Percentiles rank a stretch among this genome's conserved stretches.
Evolutionary conservation across 768 basidiomycete genomes (phyloP).

Genomic region (Fomitopsis serialis): DNA sequence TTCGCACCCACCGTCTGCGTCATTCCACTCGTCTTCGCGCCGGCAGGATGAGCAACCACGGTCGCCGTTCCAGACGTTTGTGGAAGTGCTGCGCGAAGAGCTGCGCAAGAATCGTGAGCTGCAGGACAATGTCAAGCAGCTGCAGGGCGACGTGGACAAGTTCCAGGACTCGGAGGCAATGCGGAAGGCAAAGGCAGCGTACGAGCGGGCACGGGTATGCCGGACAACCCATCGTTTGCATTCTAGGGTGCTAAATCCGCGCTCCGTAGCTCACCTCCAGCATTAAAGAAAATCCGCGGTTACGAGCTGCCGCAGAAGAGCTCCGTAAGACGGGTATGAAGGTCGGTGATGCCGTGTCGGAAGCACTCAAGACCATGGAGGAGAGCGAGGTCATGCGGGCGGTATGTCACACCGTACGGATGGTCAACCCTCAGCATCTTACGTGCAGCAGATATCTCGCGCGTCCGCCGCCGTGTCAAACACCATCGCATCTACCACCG

Average conservation of each 20-base stretch:
- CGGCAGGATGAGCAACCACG: constrained; percentile 66
- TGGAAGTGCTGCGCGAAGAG: constrained; percentile 90
- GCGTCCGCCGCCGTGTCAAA: constrained; percentile 83
- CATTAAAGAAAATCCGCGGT: constrained; percentile 40
- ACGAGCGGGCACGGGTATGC: constrained; percentile 89
- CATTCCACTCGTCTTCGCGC: constrained; percentile 61
- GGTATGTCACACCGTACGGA: constrained; percentile 35
- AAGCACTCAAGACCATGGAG: constrained; percentile 90
- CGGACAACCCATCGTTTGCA: not conserved
- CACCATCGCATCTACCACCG: constrained; percentile 84
- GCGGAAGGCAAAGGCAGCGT: constrained; percentile 86
- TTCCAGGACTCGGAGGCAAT: constrained; percentile 95
- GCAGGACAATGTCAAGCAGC: constrained; percentile 94
- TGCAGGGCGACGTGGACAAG: constrained; percentile 97
- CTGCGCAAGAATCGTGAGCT: constrained; percentile 89
- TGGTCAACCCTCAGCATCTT: not conserved
- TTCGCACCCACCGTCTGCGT: constrained; percentile 8
- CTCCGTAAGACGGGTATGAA: constrained; percentile 85
- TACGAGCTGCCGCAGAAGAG: constrained; percentile 91
- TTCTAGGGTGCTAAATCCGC: not conserved
- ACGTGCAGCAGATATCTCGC: constrained; percentile 58
- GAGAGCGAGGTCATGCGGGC: constrained; percentile 90
- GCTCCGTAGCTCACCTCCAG: not conserved
- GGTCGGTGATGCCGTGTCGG: constrained; percentile 89
- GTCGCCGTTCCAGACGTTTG: constrained; percentile 95